Evolutionary conservation across 179 eudicot species (phyloP), one percentile per base, ranked within the genome.

Genomic region (Gypsophila paniculata): DNA sequence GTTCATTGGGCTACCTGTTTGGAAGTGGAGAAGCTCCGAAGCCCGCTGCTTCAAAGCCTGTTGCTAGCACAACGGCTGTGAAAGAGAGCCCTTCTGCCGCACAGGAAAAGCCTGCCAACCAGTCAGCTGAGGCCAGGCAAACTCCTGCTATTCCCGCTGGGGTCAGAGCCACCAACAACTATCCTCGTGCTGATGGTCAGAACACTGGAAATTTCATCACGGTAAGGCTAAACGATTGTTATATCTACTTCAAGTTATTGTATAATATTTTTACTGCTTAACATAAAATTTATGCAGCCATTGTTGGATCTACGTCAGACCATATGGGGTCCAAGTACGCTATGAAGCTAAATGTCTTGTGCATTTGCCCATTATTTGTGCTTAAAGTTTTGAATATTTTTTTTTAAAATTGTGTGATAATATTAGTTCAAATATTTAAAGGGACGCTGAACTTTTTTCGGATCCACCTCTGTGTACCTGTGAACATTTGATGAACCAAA

Each of bases 131-230:
- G 74, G 69, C 71, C 66, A 85, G 77, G 75, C 86, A 82, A 72
- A 67, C 83, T 76, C 91, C 95, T 65, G 87, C 90, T 4, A 87
- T 88, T 77, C 91, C 96, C 55, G 90, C 91, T 4, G 96, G 96
- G 15, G 83, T 83, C n/a, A 79, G 90, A 69, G 83, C 65, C 63
- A 63, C 86, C 17, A 89, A 87, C 80, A 87, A 89, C 76, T 85
- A 87, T 75, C 68, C 60, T 81, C 79, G 95, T 52, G 87, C 87
- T 21, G 89, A 89, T 79, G 88, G 88, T 34, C 91, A 89, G 78
- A 89, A 89, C 75, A 77, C 77, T 68, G 95, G 90, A 69, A 89
- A 86, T 71, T 89, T 89, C 82, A 61, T 89, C 81, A 87, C 90
- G 72, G 95, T 89, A 86, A 54, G 78, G 69, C 17, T 74, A 34